phyloP scores from a whole-genome alignment of 116 monocot species.

The Zostera marina region DNA sequence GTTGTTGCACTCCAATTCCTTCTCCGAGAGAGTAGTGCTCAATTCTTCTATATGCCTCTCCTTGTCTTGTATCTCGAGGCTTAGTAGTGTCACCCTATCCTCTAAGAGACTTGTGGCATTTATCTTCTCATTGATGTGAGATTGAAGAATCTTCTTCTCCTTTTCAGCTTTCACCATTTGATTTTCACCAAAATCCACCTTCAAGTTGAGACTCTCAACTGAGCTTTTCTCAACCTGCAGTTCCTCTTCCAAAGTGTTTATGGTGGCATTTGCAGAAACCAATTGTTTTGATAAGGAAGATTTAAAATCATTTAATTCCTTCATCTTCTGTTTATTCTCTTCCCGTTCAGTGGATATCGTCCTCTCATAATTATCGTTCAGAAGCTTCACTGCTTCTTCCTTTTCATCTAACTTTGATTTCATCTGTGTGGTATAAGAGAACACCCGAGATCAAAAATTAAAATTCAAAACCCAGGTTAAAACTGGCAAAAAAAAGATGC shows the following conservation, averaged over 20 bases:
- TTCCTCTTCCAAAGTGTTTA: constrained; percentile 32
- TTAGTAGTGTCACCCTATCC: constrained; percentile 40
- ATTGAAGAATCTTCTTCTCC: constrained; percentile 42
- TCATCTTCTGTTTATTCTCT: constrained; percentile 24
- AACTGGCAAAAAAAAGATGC: no score
- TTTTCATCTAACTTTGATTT: constrained; percentile 19
- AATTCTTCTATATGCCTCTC: constrained; percentile 38
- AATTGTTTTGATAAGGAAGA: constrained; percentile 27
- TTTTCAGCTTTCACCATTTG: constrained; percentile 20
- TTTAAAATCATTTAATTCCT: constrained; percentile 32
- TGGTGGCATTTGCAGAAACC: constrained; percentile 25
- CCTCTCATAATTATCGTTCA: constrained; percentile 38
- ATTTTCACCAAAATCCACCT: constrained; percentile 23
- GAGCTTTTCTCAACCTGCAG: constrained; percentile 31
- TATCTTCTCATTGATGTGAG: constrained; percentile 31
- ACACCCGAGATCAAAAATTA: no score
- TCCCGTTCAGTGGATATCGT: constrained; percentile 27
- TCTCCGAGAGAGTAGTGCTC: constrained; percentile 22
- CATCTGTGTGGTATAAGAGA: constrained; percentile 19
- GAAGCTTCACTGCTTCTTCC: constrained; percentile 15
- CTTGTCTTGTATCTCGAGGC: constrained; percentile 52
- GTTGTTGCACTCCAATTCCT: constrained; percentile 35
- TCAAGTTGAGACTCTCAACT: constrained; percentile 27
- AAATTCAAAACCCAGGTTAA: no score
- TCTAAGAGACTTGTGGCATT: constrained; percentile 26